Evolutionary conservation across 441 rosid species (phyloP).

Genomic region (Adansonia gregorii): DNA sequence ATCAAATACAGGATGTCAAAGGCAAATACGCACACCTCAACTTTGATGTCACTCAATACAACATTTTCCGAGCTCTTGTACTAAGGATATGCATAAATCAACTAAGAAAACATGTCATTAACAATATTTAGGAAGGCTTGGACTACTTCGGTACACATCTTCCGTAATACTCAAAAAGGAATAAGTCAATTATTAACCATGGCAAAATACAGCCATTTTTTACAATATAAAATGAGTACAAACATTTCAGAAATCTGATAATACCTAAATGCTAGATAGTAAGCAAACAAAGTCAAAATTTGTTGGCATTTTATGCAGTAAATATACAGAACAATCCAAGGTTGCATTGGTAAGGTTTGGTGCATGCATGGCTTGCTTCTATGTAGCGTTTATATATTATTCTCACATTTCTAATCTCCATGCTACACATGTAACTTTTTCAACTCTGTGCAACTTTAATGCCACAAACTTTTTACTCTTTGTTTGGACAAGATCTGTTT

Average conservation of each 20-base stretch:
- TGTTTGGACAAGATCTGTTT: background rate
- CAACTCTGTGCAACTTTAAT: background rate
- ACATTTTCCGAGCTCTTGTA: constrained; percentile 87
- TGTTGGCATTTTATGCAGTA: background rate
- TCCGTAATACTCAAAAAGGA: background rate
- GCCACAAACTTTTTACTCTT: background rate
- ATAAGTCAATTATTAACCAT: background rate
- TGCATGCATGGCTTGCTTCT: background rate
- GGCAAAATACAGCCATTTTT: background rate
- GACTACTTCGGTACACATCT: constrained; percentile 1
- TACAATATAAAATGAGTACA: background rate
- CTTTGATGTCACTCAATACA: constrained; percentile 73
- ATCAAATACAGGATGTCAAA: constrained; percentile 83
- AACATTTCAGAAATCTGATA: background rate
- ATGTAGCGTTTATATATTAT: background rate
- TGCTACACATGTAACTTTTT: background rate
- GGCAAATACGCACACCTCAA: constrained; percentile 88
- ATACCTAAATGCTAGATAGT: background rate
- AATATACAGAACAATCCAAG: background rate
- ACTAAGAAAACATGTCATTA: background rate
- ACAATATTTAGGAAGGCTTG: constrained; percentile 22
- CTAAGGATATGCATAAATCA: constrained; percentile 57
- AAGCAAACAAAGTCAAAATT: background rate
- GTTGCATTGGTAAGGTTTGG: background rate
- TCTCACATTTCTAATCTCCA: background rate